Conservation (phyloP, 257 asterid genomes). For the Ilex aquifolium region DNA sequence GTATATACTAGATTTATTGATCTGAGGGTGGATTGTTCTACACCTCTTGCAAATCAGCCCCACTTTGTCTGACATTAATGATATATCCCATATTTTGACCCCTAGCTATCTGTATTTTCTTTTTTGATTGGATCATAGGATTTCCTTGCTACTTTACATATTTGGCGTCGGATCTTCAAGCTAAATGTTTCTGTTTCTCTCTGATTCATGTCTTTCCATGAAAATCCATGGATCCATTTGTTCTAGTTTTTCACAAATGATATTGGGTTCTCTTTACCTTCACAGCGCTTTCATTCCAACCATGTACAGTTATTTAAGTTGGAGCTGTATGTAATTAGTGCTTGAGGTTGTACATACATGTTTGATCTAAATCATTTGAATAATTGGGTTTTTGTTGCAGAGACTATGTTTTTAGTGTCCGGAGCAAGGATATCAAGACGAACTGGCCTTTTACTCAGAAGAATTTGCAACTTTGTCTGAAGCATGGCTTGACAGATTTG, state of each 20-base stretch:
- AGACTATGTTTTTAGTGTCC: constrained; percentile 62
- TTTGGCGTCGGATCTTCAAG: constrained; percentile 16
- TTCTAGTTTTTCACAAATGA: too few species aligned
- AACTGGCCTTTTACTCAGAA: constrained; percentile 89
- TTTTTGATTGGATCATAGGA: too few species aligned
- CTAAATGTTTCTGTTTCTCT: constrained; percentile 4
- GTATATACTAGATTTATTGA: background rate
- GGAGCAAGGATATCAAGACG: constrained; percentile 64
- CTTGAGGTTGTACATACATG: too few species aligned
- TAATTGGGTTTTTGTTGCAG: constrained; percentile 35
- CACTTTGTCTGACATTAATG: background rate
- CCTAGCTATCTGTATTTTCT: background rate
- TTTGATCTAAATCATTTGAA: background rate
- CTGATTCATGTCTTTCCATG: too few species aligned
- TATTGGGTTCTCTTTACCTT: too few species aligned
- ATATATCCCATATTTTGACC: background rate
- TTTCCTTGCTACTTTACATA: background rate
- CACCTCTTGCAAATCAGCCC: background rate
- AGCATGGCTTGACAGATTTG: constrained; percentile 59
- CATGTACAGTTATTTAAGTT: too few species aligned
- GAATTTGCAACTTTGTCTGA: constrained; percentile 69
- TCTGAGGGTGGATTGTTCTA: background rate
- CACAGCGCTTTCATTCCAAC: too few species aligned
- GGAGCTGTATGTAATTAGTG: too few species aligned
- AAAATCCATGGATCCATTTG: too few species aligned